Conservation (phyloP, 805 yeast genomes). For the Maudiozyma turicensis region DNA sequence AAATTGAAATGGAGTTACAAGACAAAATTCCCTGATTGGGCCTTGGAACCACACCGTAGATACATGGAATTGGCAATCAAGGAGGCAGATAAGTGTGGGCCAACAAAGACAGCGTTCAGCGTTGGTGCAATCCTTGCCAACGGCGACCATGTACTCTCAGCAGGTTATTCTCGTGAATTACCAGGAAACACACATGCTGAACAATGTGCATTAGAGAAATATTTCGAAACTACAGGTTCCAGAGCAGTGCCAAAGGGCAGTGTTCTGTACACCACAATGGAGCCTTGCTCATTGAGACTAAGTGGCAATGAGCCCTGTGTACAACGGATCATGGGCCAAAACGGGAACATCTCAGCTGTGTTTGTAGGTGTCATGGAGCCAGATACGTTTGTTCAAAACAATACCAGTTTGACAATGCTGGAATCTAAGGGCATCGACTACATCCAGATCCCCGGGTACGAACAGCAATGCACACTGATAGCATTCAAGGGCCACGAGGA, state of each 20-base stretch:
- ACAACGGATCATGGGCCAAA: conserved; percentile 55
- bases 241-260: conserved; percentile 59
- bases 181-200: conserved; percentile 97
- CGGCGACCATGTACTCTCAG: conserved; percentile 53
- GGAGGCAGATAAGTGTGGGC: conserved; percentile 72
- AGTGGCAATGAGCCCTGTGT: conserved; percentile 89
- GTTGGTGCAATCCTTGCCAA: conserved; percentile 85
- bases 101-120: conserved; percentile 76
- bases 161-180: conserved; percentile 84
- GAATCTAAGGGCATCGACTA: conserved; percentile 55
- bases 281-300: conserved; percentile 82
- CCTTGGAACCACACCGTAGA: conserved; percentile 43
- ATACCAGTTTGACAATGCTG: conserved; percentile 51
- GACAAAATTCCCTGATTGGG: conserved; percentile 81
- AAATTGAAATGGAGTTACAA: conserved; percentile 55
- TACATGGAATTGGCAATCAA: conserved; percentile 70
- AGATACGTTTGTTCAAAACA: conserved; percentile 65
- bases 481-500: conserved; percentile 56
- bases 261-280: conserved; percentile 90
- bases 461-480: conserved; percentile 48
- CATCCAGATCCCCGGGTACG: conserved; percentile 76
- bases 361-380: conserved; percentile 94
- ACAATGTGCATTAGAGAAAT: conserved; percentile 83
- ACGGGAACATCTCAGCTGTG: conserved; percentile 49
- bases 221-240: conserved; percentile 31